Base-by-base conservation (phyloP, 495 filamentous ascomycete species). In the Lichenothelia convexa region DNA sequence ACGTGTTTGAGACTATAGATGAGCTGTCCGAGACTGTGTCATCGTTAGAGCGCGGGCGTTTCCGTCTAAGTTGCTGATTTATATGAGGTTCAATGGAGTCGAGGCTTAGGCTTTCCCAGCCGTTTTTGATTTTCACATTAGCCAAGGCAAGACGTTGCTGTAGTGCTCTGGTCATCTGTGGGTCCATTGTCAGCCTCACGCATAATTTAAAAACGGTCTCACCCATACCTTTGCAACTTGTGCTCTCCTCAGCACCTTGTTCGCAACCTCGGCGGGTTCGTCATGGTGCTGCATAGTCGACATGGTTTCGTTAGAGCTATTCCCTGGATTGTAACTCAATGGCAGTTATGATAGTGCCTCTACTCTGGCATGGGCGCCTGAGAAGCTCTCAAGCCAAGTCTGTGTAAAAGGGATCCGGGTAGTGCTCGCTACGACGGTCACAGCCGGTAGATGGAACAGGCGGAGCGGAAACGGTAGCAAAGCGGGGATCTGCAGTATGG, bases 51-150 rank as follows among this genome's bases (percentile, higher is more conserved):
- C 60, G 54, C 15, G 61, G 58, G 35, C 77, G 64, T 48, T 71
- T 78, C 39, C 70, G 69, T 49, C 72, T 70, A 36, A 81, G 58
- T 46, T 80, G 71, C 43, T 75, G 66, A 46, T 92, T 80, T 40
- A 85, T 52, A 46, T 65, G 74, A 42, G 72, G 71, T 55, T 80
- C 81, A 51, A 87, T 77, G 17, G 54, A 70, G 45, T 78, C 77
- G 35, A 86, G 66, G 26, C 74, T 71, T 37, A 84, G 66, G 55
- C 80, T 70, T 53, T 85, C 73, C 68, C 76, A 78, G 43, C 87
- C 87, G 57, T 93, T 75, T 56, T 87, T 80, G 36, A 86, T 81
- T 61, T 94, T 99, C 70, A 93, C 84, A 61, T 81, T 86, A 53
- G 89, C 89, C 35, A 95, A 70, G 45, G 91, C 87, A 22, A 99